Base-by-base conservation (phyloP, 495 filamentous ascomycete species). In the Xylaria intraflava region DNA sequence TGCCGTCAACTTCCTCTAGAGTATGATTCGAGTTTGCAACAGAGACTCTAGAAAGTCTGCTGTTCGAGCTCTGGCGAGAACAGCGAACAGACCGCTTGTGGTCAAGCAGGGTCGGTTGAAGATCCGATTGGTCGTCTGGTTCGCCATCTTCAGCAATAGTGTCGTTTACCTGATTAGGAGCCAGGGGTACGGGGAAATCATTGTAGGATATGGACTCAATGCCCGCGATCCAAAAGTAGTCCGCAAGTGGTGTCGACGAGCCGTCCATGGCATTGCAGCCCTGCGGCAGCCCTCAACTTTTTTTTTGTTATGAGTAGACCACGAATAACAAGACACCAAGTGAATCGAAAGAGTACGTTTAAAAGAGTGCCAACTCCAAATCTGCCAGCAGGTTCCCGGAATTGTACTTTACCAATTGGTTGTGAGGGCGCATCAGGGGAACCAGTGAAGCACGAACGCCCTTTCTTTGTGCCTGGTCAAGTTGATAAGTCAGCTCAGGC, bases 191-290 rank as follows among this genome's bases (percentile, higher is more conserved):
- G 23, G 59, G 64, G 22, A 62, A 69, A 56, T 84, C 79, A 51
- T 78, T 72, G 66, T 83, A 84, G 39, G 79, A 76, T 55, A 80
- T 71, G 42, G 87, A 86, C 71, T 90, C 89, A 62, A 95, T 83
- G 69, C 93, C 93, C 58, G 88, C 89, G 58, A 98, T 96, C 89
- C 93, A 98, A 73, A 98, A 98, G 74, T 94, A 96, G 70, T 98
- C 93, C 66, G 93, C 93, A 55, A 98, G 83, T 56, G 93, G 93
- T 47, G 86, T 78, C 53, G 85, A 84, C 19, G 86, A 78, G 66
- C 64, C 69, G 48, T 78, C 78, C 78, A 81, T 81, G 68, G 63
- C 74, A 77, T 74, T 63, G 60, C 67, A 75, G 55, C 51, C 60
- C 56, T 58, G 52, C 39, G 51, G 58, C 56, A 47, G 45, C 30